Conservation (phyloP, 163 green algal genomes). For the Prototheca cutis region DNA sequence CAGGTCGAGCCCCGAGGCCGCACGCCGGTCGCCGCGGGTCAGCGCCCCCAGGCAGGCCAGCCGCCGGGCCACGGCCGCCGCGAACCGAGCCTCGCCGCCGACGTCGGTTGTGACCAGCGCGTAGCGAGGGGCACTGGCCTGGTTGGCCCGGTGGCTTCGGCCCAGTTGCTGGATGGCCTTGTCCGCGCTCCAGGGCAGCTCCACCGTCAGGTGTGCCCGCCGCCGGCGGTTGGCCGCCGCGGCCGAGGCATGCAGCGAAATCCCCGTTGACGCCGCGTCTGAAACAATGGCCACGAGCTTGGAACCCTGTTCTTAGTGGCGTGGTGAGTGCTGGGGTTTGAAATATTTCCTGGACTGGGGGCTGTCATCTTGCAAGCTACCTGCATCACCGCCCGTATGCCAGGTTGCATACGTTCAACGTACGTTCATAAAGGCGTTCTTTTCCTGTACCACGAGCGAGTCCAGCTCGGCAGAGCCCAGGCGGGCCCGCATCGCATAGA, state of each 20-base stretch:
- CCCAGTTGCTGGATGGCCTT: slow-evolving; percentile 94
- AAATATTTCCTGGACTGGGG: too few species aligned
- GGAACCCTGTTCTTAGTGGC: slow-evolving; percentile 18
- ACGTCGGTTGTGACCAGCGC: slow-evolving; percentile 66
- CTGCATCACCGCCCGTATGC: too few species aligned
- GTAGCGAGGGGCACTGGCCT: slow-evolving; percentile 45
- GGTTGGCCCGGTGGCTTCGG: slow-evolving; percentile 81
- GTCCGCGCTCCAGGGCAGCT: slow-evolving; percentile 75
- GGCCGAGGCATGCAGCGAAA: slow-evolving; percentile 31
- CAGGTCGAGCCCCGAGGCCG: slow-evolving; percentile 50
- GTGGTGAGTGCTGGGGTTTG: too few species aligned
- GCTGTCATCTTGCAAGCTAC: too few species aligned
- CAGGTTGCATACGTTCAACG: too few species aligned
- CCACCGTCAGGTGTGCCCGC: slow-evolving; percentile 59
- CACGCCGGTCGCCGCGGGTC: slow-evolving; percentile 79
- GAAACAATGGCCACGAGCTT: slow-evolving; percentile 86
- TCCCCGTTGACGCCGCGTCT: slow-evolving; percentile 69
- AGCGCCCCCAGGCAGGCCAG: slow-evolving; percentile 81
- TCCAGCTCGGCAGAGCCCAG: neutral
- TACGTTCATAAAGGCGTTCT: slow-evolving; percentile 45
- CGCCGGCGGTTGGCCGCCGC: slow-evolving; percentile 54
- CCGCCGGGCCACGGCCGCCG: slow-evolving; percentile 69
- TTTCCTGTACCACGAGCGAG: slow-evolving; percentile 49
- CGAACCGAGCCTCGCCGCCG: slow-evolving; percentile 80
- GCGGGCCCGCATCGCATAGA: neutral